phyloP scores from a whole-genome alignment of 306 rosid species.

The Gillenia trifoliata region DNA sequence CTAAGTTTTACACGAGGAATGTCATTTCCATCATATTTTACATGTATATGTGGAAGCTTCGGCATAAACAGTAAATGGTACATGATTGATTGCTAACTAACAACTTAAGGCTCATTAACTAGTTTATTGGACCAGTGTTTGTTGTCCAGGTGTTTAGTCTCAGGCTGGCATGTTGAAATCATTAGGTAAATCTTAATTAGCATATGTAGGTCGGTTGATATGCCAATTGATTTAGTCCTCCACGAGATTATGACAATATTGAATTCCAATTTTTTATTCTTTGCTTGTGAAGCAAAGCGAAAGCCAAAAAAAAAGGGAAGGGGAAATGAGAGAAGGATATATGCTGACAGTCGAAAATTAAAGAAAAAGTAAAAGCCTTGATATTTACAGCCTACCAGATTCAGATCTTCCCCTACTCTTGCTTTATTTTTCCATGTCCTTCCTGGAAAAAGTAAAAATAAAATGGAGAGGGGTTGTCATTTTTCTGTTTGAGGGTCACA shows the following conservation, averaged over 20 bases:
- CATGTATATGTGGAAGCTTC: constrained; percentile 15
- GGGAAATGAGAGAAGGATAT: constrained; percentile 21
- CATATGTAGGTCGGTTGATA: background rate
- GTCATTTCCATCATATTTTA: constrained; percentile 2
- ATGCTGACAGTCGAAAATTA: constrained; percentile 29
- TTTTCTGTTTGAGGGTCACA: background rate
- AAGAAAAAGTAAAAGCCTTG: constrained; percentile 39
- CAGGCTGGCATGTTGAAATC: constrained; percentile 28
- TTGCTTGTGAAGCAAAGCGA: constrained; percentile 64
- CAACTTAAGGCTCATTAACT: constrained; percentile 16
- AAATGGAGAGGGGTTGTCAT: background rate
- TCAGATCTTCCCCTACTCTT: constrained; percentile 33
- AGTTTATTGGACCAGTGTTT: constrained; percentile 4
- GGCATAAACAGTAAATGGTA: constrained; percentile 15
- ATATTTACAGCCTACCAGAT: constrained; percentile 57
- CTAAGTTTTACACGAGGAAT: background rate
- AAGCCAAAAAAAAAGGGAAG: constrained; percentile 23
- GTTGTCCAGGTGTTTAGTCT: constrained; percentile 28
- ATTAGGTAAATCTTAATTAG: constrained; percentile 17
- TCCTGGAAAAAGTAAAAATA: background rate
- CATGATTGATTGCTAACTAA: constrained; percentile 31
- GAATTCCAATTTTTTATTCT: constrained; percentile 34
- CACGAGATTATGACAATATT: constrained; percentile 15
- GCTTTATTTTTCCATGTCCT: background rate
- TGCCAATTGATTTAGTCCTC: constrained; percentile 4